phyloP scores from a whole-genome alignment of 129 eudicot genomes.

The Solidago caesia region DNA sequence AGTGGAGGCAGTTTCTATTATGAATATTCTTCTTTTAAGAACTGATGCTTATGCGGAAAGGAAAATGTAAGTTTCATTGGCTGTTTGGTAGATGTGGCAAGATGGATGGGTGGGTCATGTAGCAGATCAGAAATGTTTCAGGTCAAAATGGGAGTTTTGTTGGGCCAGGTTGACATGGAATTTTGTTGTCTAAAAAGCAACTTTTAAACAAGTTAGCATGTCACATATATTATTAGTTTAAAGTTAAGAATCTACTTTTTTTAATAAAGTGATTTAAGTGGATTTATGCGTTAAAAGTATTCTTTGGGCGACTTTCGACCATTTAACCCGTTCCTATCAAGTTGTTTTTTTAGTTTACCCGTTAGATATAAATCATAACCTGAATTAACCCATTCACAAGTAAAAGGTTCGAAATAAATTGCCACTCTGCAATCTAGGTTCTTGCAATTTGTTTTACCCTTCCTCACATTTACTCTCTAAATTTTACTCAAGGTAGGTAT shows the following conservation, averaged over 20 bases:
- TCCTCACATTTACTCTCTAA: not conserved
- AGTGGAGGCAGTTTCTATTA: conserved; percentile 70
- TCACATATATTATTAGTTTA: conserved; percentile 6
- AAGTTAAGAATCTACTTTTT: not conserved
- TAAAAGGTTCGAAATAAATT: not conserved
- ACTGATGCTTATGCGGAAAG: conserved; percentile 72
- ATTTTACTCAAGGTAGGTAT: conserved; percentile 50
- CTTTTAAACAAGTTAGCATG: not conserved
- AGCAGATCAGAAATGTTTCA: not conserved
- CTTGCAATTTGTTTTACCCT: conserved; percentile 3
- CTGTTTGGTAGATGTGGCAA: conserved; percentile 8
- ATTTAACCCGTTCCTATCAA: not conserved
- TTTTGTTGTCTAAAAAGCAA: not conserved
- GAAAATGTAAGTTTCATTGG: conserved; percentile 55
- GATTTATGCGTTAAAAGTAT: not conserved
- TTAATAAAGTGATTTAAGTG: not conserved
- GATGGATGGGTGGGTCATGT: not conserved
- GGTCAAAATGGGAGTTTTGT: not conserved
- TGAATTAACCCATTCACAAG: not conserved
- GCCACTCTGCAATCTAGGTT: not conserved
- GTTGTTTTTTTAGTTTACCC: not conserved
- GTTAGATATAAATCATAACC: not conserved
- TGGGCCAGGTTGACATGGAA: not conserved
- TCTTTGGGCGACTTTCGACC: not conserved
- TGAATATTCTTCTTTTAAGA: conserved; percentile 70